Evolutionary conservation across 495 filamentous ascomycete genomes (phyloP).

Genomic region (Penicillium egyptiacum): DNA sequence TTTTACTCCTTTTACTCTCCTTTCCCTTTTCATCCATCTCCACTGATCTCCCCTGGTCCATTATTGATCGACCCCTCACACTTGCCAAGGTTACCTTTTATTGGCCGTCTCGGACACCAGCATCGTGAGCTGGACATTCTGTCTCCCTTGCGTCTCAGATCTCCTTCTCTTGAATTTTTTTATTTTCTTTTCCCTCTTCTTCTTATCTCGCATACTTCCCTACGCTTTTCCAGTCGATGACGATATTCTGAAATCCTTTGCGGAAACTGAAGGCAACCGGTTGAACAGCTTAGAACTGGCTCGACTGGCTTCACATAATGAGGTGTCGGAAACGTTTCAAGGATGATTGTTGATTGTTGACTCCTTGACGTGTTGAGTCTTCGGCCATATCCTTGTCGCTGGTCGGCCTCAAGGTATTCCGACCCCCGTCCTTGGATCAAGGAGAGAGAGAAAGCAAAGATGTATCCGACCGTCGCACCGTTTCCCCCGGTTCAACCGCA

Average conservation of each 20-base stretch:
- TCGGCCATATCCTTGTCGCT: slow-evolving; percentile 7
- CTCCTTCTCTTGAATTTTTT: slow-evolving; percentile 3
- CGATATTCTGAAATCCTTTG: slow-evolving; percentile 17
- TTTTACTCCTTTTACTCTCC: slow-evolving; percentile 2
- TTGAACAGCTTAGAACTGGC: slow-evolving; percentile 13
- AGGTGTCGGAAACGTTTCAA: slow-evolving; percentile 53
- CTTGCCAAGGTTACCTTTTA: slow-evolving; percentile 28
- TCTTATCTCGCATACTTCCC: slow-evolving; percentile 14
- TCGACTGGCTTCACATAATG: slow-evolving; percentile 43
- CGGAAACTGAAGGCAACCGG: not conserved
- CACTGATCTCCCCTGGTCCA: not conserved
- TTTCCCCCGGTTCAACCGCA: slow-evolving; percentile 49
- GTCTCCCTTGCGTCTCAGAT: slow-evolving; percentile 31
- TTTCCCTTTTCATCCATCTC: too few relatives aligned
- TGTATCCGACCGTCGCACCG: slow-evolving; percentile 49
- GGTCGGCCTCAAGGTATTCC: slow-evolving; percentile 10
- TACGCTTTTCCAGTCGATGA: slow-evolving; percentile 20
- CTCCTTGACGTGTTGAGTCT: slow-evolving; percentile 27
- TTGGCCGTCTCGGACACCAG: slow-evolving; percentile 27
- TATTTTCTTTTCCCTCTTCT: slow-evolving; percentile 11
- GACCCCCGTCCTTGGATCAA: slow-evolving; percentile 3
- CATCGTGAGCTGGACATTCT: slow-evolving; percentile 24
- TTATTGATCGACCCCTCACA: slow-evolving; percentile 11
- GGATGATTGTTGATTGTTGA: slow-evolving; percentile 45
- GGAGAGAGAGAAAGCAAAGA: slow-evolving; percentile 27